These are phyloP conservation scores for Pichia exigua DNA, from an alignment of 805 yeast genomes.

Conservation along the genomic window DNA sequence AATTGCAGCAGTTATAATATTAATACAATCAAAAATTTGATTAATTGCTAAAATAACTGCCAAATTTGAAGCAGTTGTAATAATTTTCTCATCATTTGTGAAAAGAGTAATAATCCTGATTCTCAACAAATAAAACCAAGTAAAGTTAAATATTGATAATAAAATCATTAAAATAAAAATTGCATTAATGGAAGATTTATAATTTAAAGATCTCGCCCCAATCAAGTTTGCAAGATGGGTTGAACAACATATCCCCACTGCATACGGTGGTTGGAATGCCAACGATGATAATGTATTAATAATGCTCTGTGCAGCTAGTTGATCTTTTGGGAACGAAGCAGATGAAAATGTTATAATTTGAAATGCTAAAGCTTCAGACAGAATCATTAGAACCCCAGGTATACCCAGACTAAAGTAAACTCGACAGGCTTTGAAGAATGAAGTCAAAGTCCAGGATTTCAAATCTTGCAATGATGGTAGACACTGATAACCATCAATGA, in stretches of 20 bases:
- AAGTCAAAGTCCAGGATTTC: conserved; percentile 27
- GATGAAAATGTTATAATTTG: conserved; percentile 45
- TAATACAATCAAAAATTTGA: conserved; percentile 41
- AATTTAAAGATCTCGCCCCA: conserved; percentile 36
- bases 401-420: conserved; percentile 38
- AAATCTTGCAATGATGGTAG: conserved; percentile 35
- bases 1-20: conserved; percentile 40
- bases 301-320: conserved; percentile 46
- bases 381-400: conserved; percentile 49
- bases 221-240: conserved; percentile 48
- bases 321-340: conserved; percentile 39
- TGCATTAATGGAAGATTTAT: conserved; percentile 32
- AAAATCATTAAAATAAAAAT: conserved; percentile 27
- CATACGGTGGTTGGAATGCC: conserved; percentile 45
- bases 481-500: conserved; percentile 57
- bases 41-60: conserved; percentile 42
- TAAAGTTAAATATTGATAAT: conserved; percentile 32
- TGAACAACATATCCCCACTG: conserved; percentile 43
- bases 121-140: conserved; percentile 32
- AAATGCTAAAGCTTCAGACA: conserved; percentile 50
- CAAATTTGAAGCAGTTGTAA: conserved; percentile 32
- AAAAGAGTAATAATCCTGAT: conserved; percentile 33
- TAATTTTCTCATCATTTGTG: conserved; percentile 33
- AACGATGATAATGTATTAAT: conserved; percentile 42
- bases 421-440: neutral